A percentile compares a stretch with the other conserved stretches of the same genome.
These are phyloP conservation scores for Orbilia brochopaga DNA, from an alignment of 2,329 filamentous ascomycete genomes.

Conservation along the genomic window DNA sequence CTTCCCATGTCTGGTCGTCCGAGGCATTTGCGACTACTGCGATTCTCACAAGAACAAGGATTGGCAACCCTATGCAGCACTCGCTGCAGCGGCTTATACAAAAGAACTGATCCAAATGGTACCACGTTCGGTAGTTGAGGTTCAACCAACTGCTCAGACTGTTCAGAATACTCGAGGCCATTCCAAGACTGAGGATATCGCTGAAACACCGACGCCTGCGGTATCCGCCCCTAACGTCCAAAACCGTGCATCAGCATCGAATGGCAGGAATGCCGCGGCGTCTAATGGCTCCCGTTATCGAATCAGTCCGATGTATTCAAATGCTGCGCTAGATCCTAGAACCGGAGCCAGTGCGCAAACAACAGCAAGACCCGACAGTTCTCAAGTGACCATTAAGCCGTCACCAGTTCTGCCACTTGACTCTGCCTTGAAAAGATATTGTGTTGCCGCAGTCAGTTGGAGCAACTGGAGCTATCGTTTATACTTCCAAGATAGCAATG, in stretches of 20 bases:
- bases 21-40: conserved; percentile 16
- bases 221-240: too few relatives aligned
- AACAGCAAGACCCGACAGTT: not conserved
- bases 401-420: not conserved
- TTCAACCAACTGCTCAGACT: not conserved
- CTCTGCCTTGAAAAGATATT: conserved; percentile 7
- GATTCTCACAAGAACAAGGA: conserved; percentile 23
- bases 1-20: not conserved
- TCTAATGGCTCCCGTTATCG: too few relatives aligned
- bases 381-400: not conserved
- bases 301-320: too few relatives aligned
- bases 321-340: too few relatives aligned
- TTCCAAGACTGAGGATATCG: not conserved
- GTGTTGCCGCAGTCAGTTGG: not conserved
- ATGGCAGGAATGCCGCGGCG: too few relatives aligned
- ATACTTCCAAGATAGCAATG: conserved; percentile 13
- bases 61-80: conserved; percentile 13
- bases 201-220: not conserved
- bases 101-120: conserved; percentile 10
- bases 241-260: too few relatives aligned
- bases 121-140: not conserved
- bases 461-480: not conserved
- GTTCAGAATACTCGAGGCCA: not conserved
- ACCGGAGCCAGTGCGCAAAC: too few relatives aligned
- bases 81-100: conserved; percentile 6